phyloP scores from a whole-genome alignment of 139 green algal species.

The Zygnema circumcarinatum region DNA sequence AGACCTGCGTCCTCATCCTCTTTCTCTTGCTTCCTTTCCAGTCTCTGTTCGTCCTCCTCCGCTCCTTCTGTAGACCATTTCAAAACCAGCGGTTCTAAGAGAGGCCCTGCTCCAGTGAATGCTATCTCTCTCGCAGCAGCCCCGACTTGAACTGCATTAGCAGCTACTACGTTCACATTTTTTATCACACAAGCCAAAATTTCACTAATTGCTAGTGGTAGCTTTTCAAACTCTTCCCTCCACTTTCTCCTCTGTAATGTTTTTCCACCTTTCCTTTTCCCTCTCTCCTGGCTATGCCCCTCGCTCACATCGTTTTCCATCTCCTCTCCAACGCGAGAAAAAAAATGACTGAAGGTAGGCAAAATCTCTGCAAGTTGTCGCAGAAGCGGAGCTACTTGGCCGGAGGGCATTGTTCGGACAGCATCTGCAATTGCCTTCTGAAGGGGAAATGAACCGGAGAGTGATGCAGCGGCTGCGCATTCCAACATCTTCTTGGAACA shows the following conservation, averaged over 20 bases:
- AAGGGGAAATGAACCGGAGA: neutral
- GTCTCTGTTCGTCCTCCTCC: neutral
- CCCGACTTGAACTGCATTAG: neutral
- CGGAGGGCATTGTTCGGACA: neutral
- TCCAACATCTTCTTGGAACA: no score
- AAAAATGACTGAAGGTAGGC: neutral
- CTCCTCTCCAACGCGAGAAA: neutral
- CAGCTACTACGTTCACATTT: neutral
- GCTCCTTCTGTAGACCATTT: neutral
- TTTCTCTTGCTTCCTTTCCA: neutral
- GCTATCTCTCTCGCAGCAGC: neutral
- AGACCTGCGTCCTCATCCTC: neutral
- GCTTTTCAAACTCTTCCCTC: neutral
- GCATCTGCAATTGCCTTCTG: neutral
- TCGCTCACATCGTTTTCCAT: neutral
- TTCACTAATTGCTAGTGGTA: neutral
- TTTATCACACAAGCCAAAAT: neutral
- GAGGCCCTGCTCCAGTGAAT: neutral
- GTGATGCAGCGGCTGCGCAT: neutral
- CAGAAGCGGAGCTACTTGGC: conserved; percentile 10
- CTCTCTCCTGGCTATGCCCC: neutral
- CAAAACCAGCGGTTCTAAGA: neutral
- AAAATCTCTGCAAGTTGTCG: neutral
- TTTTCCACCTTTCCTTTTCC: neutral
- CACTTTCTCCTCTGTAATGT: neutral